Conservation (phyloP, 2,329 filamentous ascomycete genomes). For the Ascochyta koolunga region DNA sequence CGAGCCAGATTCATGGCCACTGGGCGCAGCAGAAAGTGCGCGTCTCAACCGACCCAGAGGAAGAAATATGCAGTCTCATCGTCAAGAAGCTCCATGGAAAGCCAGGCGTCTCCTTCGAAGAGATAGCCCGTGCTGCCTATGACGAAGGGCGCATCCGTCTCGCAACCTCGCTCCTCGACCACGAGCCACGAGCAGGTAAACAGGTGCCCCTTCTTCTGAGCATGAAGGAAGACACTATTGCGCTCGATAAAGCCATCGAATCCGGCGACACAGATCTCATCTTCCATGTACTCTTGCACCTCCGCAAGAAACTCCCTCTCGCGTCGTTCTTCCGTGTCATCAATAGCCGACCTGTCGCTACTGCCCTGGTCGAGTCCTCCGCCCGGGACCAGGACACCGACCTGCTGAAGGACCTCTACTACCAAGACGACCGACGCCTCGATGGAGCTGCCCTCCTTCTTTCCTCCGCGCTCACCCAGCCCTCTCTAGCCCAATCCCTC, state of each 20-base stretch:
- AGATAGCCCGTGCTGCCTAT: slow-evolving; percentile 90
- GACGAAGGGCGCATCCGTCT: slow-evolving; percentile 90
- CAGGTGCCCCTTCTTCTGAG: slow-evolving; percentile 91
- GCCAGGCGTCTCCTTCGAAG: slow-evolving; percentile 91
- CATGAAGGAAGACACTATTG: slow-evolving; percentile 95
- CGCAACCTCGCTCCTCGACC: slow-evolving; percentile 88
- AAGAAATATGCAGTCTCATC: slow-evolving; percentile 82
- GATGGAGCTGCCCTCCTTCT: slow-evolving; percentile 90
- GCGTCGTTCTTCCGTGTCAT: slow-evolving; percentile 92
- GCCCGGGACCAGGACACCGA: slow-evolving; percentile 79
- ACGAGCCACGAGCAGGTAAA: slow-evolving; percentile 92
- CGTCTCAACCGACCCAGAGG: slow-evolving; percentile 81
- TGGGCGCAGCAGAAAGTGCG: slow-evolving; percentile 97
- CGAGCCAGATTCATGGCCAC: slow-evolving; percentile 91
- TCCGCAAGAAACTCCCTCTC: slow-evolving; percentile 88
- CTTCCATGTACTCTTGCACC: slow-evolving; percentile 83
- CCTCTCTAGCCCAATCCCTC: slow-evolving; percentile 69
- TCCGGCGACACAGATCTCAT: slow-evolving; percentile 93
- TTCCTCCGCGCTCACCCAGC: slow-evolving; percentile 78
- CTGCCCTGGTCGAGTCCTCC: slow-evolving; percentile 85
- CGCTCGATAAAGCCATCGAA: slow-evolving; percentile 94
- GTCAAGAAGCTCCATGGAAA: slow-evolving; percentile 87
- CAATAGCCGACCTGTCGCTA: slow-evolving; percentile 82
- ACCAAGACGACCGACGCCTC: slow-evolving; percentile 89
- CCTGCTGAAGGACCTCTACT: slow-evolving; percentile 93